Percentiles rank a stretch among this genome's conserved stretches.
Evolutionary conservation across 78 protist genomes (phyloP).

Genomic region (Dictyostelium citrinum): DNA sequence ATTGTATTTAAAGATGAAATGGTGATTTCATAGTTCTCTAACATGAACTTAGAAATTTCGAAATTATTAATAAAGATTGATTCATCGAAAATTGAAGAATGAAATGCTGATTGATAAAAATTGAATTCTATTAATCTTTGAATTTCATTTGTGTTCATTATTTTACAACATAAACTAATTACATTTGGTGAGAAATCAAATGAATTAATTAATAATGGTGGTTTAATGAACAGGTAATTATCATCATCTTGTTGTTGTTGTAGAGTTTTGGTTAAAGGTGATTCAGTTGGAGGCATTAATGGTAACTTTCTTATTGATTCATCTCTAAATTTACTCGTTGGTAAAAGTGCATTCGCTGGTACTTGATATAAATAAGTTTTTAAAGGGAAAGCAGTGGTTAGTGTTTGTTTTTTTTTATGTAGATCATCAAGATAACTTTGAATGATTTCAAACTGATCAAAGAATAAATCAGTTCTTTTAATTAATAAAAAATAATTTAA

Average conservation of each 20-base stretch:
- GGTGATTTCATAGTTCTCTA: not conserved
- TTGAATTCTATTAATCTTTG: not conserved
- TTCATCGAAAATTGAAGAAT: not conserved
- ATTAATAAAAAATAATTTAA: not conserved
- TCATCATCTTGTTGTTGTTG: not conserved
- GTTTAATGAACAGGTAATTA: not conserved
- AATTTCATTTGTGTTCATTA: not conserved
- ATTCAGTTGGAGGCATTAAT: not conserved
- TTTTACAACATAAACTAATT: not conserved
- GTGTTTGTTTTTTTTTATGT: not conserved
- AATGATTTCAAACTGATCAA: not conserved
- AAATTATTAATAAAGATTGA: not conserved
- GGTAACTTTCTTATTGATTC: not conserved
- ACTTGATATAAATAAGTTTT: not conserved
- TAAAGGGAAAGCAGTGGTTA: not conserved
- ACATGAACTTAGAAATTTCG: not conserved
- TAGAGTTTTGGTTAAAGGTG: too few species aligned
- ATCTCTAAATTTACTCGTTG: not conserved
- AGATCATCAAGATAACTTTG: not conserved
- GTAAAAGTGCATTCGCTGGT: not conserved
- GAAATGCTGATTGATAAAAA: not conserved
- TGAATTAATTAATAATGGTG: not conserved
- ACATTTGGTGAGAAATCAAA: not conserved
- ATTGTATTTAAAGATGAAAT: not conserved
- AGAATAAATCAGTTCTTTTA: not conserved